A percentile compares a stretch with the other conserved stretches of the same genome.
These are phyloP conservation scores for Lyophyllum semitale DNA, from an alignment of 768 basidiomycete genomes.

Conservation along the genomic window DNA sequence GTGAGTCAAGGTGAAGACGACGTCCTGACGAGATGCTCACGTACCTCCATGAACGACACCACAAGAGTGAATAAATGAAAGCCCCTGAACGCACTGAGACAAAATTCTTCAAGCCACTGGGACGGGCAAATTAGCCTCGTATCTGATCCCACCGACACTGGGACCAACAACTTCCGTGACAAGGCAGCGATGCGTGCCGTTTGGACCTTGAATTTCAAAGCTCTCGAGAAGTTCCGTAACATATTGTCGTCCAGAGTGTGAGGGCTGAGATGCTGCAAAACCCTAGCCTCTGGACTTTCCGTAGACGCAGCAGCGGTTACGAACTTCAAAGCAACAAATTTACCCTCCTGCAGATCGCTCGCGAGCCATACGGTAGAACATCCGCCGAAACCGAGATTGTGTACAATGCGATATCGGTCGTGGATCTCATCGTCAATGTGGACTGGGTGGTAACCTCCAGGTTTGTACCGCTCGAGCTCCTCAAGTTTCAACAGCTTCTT, in stretches of 20 bases:
- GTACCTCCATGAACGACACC: conserved; percentile 68
- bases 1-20: neutral
- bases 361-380: conserved; percentile 51
- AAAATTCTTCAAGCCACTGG: conserved; percentile 53
- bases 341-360: conserved; percentile 34
- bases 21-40: conserved; percentile 27
- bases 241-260: conserved; percentile 37
- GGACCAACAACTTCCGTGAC: conserved; percentile 82
- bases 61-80: conserved; percentile 60
- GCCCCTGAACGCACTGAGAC: conserved; percentile 52
- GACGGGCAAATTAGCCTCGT: conserved; percentile 47
- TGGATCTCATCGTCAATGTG: conserved; percentile 41
- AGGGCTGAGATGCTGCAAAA: neutral
- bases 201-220: conserved; percentile 75
- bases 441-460: conserved; percentile 37
- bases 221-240: conserved; percentile 73
- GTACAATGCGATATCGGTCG: conserved; percentile 49
- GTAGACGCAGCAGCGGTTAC: conserved; percentile 46
- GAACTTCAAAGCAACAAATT: conserved; percentile 54
- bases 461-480: conserved; percentile 27
- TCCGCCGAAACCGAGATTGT: conserved; percentile 57
- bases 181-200: conserved; percentile 85
- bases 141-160: conserved; percentile 62
- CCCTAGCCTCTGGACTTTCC: neutral
- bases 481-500: no score